Conservation (phyloP, 306 rosid genomes). For the Prunus kanzakura region DNA sequence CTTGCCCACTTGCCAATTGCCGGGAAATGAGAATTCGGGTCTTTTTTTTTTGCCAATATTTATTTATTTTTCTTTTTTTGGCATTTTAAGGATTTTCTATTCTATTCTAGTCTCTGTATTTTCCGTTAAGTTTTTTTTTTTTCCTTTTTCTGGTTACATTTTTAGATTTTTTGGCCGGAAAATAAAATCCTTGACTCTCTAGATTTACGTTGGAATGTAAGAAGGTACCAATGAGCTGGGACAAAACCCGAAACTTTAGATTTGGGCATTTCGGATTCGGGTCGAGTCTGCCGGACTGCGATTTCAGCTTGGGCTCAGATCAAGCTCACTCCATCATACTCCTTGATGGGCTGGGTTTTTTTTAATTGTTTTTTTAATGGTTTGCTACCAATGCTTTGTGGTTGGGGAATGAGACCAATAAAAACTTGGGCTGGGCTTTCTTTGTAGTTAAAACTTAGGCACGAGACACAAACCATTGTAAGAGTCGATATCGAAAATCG, state of each 20-base stretch:
- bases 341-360: too few species aligned
- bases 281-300: background rate
- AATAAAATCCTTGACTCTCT: background rate
- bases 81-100: background rate
- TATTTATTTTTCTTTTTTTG: background rate
- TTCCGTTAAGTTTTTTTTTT: background rate
- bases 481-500: too few species aligned
- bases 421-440: too few species aligned
- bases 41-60: background rate
- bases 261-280: background rate
- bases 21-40: background rate
- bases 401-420: too few species aligned
- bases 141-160: too few species aligned
- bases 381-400: too few species aligned
- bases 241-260: background rate
- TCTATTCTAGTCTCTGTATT: too few species aligned
- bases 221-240: background rate
- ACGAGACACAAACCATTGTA: too few species aligned
- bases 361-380: too few species aligned
- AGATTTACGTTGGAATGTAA: background rate
- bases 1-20: background rate
- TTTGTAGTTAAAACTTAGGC: too few species aligned
- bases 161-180: too few species aligned
- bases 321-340: background rate
- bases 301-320: background rate